A percentile compares a stretch with the other conserved stretches of the same genome.
phyloP scores from a whole-genome alignment of 306 rosid species.

The Purshia tridentata region DNA sequence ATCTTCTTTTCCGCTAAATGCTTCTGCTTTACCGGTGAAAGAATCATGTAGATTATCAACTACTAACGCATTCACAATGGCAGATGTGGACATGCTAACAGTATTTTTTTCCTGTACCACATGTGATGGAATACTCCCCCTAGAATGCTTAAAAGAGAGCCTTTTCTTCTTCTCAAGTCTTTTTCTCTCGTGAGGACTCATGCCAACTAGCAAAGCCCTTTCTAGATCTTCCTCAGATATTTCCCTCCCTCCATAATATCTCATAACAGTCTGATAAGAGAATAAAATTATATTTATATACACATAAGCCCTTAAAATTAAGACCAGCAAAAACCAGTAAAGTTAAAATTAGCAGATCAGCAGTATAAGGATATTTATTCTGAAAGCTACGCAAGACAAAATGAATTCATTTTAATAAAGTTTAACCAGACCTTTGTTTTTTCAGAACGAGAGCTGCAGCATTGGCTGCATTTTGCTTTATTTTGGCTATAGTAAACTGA shows the following conservation, averaged over 20 bases:
- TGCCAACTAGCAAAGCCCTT: constrained; percentile 75
- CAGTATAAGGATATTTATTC: background rate
- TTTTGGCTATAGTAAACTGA: constrained; percentile 19
- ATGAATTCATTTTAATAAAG: background rate
- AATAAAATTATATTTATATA: constrained; percentile 7
- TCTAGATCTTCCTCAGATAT: constrained; percentile 81
- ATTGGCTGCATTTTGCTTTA: constrained; percentile 17
- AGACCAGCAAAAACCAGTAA: background rate
- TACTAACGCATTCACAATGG: constrained; percentile 28
- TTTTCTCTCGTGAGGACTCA: constrained; percentile 87
- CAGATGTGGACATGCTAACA: constrained; percentile 24
- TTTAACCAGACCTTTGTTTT: background rate
- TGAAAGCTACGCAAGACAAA: background rate
- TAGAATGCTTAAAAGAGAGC: constrained; percentile 44
- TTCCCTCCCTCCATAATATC: constrained; percentile 82
- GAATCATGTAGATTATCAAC: constrained; percentile 30
- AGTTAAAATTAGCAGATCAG: background rate
- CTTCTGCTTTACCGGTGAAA: constrained; percentile 23
- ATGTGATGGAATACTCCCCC: constrained; percentile 28
- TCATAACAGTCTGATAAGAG: constrained; percentile 63
- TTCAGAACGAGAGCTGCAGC: background rate
- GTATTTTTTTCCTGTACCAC: constrained; percentile 38
- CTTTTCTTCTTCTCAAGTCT: constrained; percentile 70
- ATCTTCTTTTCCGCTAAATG: constrained; percentile 20
- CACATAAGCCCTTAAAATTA: background rate